Conservation (phyloP, 441 rosid genomes). For the Pelargonium fulgidum region DNA sequence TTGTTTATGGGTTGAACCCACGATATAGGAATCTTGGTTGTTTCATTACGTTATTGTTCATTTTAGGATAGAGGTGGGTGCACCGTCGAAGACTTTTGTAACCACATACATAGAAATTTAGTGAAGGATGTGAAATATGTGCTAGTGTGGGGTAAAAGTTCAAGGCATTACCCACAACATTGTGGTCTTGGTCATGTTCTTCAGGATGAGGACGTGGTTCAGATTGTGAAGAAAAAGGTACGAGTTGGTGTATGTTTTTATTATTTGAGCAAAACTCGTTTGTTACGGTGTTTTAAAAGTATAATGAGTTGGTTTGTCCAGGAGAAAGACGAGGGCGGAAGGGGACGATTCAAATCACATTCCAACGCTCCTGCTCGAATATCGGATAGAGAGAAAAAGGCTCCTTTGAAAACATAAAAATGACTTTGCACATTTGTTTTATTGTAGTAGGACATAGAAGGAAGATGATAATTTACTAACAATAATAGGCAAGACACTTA, state of each 20-base stretch:
- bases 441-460: too few relatives aligned
- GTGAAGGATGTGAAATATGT: constrained; percentile 94
- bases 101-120: constrained; percentile 89
- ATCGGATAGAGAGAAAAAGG: constrained; percentile 95
- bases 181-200: constrained; percentile 82
- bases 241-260: neutral
- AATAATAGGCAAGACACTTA: too few relatives aligned
- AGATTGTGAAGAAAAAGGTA: constrained; percentile 97
- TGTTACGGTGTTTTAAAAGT: neutral
- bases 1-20: too few relatives aligned
- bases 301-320: constrained; percentile 27
- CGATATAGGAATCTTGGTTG: too few relatives aligned
- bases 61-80: constrained; percentile 94
- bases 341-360: constrained; percentile 96
- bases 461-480: too few relatives aligned
- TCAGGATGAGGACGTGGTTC: constrained; percentile 95
- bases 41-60: neutral
- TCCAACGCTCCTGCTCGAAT: constrained; percentile 78
- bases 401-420: constrained; percentile 75
- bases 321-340: constrained; percentile 92
- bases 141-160: constrained; percentile 87
- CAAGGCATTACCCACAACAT: constrained; percentile 93
- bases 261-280: neutral
- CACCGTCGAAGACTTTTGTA: constrained; percentile 85
- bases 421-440: too few relatives aligned